Base-by-base conservation (phyloP, 176 grass and related monocot genomes). In the Ensete ventricosum region DNA sequence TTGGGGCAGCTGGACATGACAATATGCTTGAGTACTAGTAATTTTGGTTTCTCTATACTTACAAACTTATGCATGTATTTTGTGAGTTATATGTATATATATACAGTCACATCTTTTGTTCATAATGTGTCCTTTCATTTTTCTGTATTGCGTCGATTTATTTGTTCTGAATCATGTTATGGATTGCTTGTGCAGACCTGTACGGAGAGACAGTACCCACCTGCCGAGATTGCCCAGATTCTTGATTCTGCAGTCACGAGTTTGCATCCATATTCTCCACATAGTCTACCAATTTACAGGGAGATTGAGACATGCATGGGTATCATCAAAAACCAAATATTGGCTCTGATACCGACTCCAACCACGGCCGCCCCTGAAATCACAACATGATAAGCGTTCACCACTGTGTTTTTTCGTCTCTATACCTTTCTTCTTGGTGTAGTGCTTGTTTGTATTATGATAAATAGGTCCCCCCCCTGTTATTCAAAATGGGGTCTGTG, bases 251-350 rank as follows among this genome's bases (percentile, higher is more conserved):
- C 84, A 5, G 73, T 99, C 52, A 77, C 88, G 11, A 81, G 90
- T 69, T 63, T 99, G 72, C 95, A 94, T 5, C 90, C 95, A 1
- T 80, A 90, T 76, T 91, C 90, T 80, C 82, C 86, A 16, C 82
- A 89, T 52, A 99, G 87, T 64, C 78, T 80, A 73, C 57, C 69
- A 29, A 73, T 80, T 53, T 99, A 91, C 79, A 76, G 82, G 75
- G 95, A 94, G 72, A 99, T 99, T 8, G 95, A 99, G 81, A 85
- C 72, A 64, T 93, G 76, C 76, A 89, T 99, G 90, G 86, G 95
- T 16, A 89, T 91, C 64, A 94, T 93, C 67, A 99, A 94, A 55
- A 91, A 93, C 63, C 88, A 91, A 66, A 94, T 99, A 88, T 80
- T 99, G 75, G 82, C 90, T 25, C 69, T 93, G 64, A 84, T 98